Evolutionary conservation across 164 flowering plant species (phyloP).

Genomic region (Macadamia tetraphylla): DNA sequence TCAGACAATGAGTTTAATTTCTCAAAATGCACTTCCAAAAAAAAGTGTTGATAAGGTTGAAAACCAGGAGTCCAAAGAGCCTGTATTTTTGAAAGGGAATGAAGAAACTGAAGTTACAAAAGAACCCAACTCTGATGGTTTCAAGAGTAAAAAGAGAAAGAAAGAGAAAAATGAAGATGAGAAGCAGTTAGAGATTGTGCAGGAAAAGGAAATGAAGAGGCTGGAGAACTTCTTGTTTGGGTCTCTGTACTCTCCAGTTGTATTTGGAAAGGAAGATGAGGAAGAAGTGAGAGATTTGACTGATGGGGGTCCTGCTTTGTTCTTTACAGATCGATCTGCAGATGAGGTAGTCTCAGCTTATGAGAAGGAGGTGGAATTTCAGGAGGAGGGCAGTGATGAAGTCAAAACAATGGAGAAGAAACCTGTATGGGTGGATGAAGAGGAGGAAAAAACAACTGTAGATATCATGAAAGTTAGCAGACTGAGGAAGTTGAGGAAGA

Average conservation of each 20-base stretch:
- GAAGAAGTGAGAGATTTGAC: conserved; percentile 19
- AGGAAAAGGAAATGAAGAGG: conserved; percentile 56
- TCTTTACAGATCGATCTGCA: conserved; percentile 45
- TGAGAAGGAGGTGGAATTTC: conserved; percentile 32
- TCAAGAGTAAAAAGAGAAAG: conserved; percentile 38
- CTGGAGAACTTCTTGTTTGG: conserved; percentile 66
- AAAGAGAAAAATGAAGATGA: conserved; percentile 28
- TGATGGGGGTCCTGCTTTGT: conserved; percentile 31
- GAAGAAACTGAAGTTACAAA: conserved; percentile 19
- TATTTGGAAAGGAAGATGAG: conserved; percentile 54
- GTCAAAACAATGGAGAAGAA: conserved; percentile 31
- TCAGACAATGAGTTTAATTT: too few relatives aligned
- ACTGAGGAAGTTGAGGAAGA: conserved; percentile 75
- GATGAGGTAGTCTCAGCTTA: conserved; percentile 19
- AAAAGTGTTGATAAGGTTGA: too few relatives aligned
- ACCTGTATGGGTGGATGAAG: conserved; percentile 84
- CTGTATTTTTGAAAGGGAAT: conserved; percentile 4
- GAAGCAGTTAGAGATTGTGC: conserved; percentile 17
- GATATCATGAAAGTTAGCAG: conserved; percentile 61
- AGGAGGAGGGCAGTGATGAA: conserved; percentile 19
- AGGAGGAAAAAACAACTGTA: conserved; percentile 49
- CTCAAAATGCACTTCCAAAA: too few relatives aligned
- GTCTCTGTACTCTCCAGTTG: conserved; percentile 54
- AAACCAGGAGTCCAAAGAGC: too few relatives aligned
- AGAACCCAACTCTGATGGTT: conserved; percentile 3